Percentiles rank a stretch among this genome's conserved stretches.
Conservation (phyloP, 257 asterid genomes). For the Petunia axillaris region DNA sequence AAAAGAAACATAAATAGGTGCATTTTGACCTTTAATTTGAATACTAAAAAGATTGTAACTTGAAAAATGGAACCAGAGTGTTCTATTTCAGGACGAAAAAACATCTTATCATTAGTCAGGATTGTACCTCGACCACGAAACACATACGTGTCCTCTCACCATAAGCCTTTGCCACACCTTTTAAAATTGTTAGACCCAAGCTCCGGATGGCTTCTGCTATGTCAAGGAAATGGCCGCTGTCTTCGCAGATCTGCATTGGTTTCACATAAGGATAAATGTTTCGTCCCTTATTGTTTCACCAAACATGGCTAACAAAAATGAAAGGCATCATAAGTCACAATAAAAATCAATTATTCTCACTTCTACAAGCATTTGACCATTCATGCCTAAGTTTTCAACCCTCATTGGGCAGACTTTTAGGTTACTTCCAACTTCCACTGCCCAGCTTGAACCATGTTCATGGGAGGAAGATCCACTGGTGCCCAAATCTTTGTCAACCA, state of each 20-base stretch:
- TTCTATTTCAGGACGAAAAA: not conserved
- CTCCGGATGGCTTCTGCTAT: slow-evolving; percentile 80
- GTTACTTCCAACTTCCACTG: slow-evolving; percentile 90
- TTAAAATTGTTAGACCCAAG: slow-evolving; percentile 78
- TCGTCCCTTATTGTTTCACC: not conserved
- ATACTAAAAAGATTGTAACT: not conserved
- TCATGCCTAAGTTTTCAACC: slow-evolving; percentile 81
- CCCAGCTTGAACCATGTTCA: slow-evolving; percentile 98
- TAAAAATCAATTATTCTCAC: slow-evolving; percentile 38
- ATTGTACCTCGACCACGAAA: slow-evolving; percentile 90
- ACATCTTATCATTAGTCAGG: slow-evolving; percentile 9
- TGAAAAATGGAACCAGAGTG: too few relatives aligned
- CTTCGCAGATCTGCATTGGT: slow-evolving; percentile 44
- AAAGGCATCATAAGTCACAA: not conserved
- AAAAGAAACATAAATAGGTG: not conserved
- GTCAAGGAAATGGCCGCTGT: slow-evolving; percentile 77
- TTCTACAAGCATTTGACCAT: slow-evolving; percentile 91
- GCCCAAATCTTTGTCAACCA: slow-evolving; percentile 73
- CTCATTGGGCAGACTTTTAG: slow-evolving; percentile 78
- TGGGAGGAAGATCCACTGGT: slow-evolving; percentile 55
- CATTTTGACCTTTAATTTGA: not conserved
- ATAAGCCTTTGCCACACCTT: slow-evolving; percentile 76
- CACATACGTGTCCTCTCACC: slow-evolving; percentile 78
- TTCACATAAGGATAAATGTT: not conserved
- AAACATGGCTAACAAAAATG: not conserved